Evolutionary conservation across 2,329 filamentous ascomycete genomes (phyloP).

Genomic region (Sclerotinia spermophila): DNA sequence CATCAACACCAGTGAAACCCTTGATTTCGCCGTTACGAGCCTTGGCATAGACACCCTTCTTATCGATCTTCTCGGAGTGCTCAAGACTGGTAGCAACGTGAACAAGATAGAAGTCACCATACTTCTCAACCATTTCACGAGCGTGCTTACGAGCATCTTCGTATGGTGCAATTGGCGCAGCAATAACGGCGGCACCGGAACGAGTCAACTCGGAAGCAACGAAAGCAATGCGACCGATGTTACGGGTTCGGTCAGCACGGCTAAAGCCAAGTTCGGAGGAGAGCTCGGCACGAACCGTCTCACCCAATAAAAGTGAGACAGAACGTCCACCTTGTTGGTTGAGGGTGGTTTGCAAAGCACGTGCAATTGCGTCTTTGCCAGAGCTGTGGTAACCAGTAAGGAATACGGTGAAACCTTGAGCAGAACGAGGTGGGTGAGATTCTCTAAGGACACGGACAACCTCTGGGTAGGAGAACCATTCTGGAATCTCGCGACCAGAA

Average conservation of each 20-base stretch:
- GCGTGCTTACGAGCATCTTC: slow-evolving; percentile 73
- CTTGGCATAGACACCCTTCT: slow-evolving; percentile 80
- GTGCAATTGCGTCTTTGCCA: slow-evolving; percentile 94
- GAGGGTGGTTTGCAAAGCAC: slow-evolving; percentile 91
- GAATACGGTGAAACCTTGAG: slow-evolving; percentile 98
- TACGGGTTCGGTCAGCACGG: slow-evolving; percentile 85
- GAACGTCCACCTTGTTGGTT: slow-evolving; percentile 97
- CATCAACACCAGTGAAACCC: slow-evolving; percentile 97
- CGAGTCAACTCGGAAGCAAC: slow-evolving; percentile 93
- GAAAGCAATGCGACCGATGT: slow-evolving; percentile 94
- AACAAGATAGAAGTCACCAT: slow-evolving; percentile 88
- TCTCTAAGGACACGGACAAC: slow-evolving; percentile 95
- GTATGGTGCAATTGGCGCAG: slow-evolving; percentile 92
- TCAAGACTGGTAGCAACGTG: slow-evolving; percentile 93
- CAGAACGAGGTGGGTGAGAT: slow-evolving; percentile 85
- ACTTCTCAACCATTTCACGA: slow-evolving; percentile 80
- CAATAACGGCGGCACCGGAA: slow-evolving; percentile 90
- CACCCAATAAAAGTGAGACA: slow-evolving; percentile 89
- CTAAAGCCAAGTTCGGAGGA: slow-evolving; percentile 95
- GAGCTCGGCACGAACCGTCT: slow-evolving; percentile 90
- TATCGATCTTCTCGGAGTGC: slow-evolving; percentile 92
- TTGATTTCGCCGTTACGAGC: slow-evolving; percentile 89
- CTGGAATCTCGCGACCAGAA: slow-evolving; percentile 90
- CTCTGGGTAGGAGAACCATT: slow-evolving; percentile 99
- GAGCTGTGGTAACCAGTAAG: slow-evolving; percentile 95